Evolutionary conservation across 345 rosid genomes (phyloP), one percentile per base, ranked within the genome.

Genomic region (Salix dunnii): DNA sequence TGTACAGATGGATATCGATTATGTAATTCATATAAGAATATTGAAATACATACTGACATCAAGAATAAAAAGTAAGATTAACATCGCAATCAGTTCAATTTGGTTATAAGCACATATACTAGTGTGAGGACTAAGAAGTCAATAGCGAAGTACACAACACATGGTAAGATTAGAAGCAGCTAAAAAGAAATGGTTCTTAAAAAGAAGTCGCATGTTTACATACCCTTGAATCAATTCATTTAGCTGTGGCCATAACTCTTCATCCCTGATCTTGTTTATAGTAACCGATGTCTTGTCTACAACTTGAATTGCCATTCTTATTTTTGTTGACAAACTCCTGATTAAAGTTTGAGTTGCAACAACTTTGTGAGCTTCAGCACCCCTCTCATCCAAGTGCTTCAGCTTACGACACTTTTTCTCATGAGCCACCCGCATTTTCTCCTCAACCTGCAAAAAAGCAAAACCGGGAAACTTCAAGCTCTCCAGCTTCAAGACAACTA

Each of bases 171-270:
- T 27, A 28, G 46, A 42, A 38, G 67, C 42, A 13, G 11, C 42
- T 6, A 43, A 9, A 46, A 63, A 53, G 67, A 73, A 7, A n/a
- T 58, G 28, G 63, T 58, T 58, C 63, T 66, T 46, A 38, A 20
- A 77, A 61, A 48, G 46, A 74, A 62, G 73, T 9, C 53, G 55
- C 64, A 66, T 62, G 42, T 12, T 74, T 40, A 71, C 82, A 74
- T 89, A 96, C 99, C 97, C 99, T 77, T 87, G 87, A 75, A 96
- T 94, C 80, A 96, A 86, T 79, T 91, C 97, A 77, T 87, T 86
- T 3, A 94, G 82, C 61, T 91, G 98, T 3, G 98, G 99, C 97
- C 98, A 96, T 6, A 96, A 82, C 77, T 96, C 99, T 83, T 94
- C 99, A 25, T 96, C 98, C 79, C 97, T 89, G 65, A 94, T 94